Base-by-base conservation (phyloP, 345 rosid genomes). In the Excoecaria cochinchinensis region DNA sequence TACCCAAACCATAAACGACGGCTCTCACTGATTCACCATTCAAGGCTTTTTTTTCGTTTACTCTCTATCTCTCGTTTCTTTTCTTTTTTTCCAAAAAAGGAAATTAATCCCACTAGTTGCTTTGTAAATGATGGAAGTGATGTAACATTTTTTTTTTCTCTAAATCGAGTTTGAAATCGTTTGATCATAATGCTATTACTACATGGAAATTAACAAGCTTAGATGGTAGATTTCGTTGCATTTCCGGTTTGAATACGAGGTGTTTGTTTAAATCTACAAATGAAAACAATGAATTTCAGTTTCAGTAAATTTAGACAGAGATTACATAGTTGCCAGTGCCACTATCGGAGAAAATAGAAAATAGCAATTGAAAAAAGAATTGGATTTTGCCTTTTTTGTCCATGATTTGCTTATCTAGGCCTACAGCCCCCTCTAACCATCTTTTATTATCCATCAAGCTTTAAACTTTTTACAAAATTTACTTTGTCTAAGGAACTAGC, bases 71-170 rank as follows among this genome's bases (percentile, higher is more conserved):
- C n/a, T n/a, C n/a, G n/a, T n/a, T n/a, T n/a, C n/a, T 8, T 15
- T 21, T 74, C 57, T 22, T 1, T 25, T 48, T 38, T 22, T 15
- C 17, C 13, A 51, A 51, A 51, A 51, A n/a, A n/a, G n/a, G n/a
- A 52, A 4, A 1, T 17, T 46, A 15, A 17, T 38, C 0, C 4
- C 3, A 53, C 15, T 25, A 13, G 74, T 57, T 50, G 67, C 48
- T 61, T 44, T 85, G 84, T 81, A 77, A 83, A 76, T 69, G 51
- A 66, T 17, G 15, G 25, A 61, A 12, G 66, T 48, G 42, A 57
- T 71, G 17, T 55, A 56, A 56, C 52, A 4, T 8, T 62, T 15
- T 62, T 12, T 15, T 62, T 3, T 63, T 39, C 0, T 14, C 19
- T n/a, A n/a, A n/a, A n/a, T n/a, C n/a, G n/a, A n/a, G n/a, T n/a